Base-by-base conservation (phyloP, 225 moss, liverwort and hornwort genomes). In the Asterella californica region DNA sequence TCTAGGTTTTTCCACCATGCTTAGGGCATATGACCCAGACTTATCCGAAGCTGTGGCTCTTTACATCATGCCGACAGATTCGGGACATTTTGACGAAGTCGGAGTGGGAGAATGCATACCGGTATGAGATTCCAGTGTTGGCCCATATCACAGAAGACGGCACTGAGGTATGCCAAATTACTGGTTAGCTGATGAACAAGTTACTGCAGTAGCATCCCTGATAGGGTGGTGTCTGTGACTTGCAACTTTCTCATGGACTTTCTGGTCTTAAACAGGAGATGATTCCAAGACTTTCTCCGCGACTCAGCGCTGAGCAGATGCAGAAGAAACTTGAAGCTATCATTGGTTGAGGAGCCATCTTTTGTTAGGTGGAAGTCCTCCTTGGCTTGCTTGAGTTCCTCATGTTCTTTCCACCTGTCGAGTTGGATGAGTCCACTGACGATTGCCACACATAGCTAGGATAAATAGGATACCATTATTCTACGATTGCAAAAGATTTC, bases 101-200 rank as follows among this genome's bases (percentile, higher is more conserved):
- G 70, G 86, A 76, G 72, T 97, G 94, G 97, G 90, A 92, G 80
- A 87, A 88, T 62, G 81, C 83, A 25, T 92, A 93, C 71, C 91
- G 91, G 76, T 92, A 93, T 48, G 94, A 97, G 77, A 97, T 97
- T 83, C 97, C 97, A 62, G 93, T 97, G 48, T 83, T 97, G 77
- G 85, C 86, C 70, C 84, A 85, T 67, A 63, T 92, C 81, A 86
- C 82, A 84, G 85, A 82, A 15, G 91, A 93, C 74, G 84, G 89
- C 80, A 84, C 81, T n/a, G 94, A 93, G 93, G 97, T 97, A 84
- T 22, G n/a, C 9, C n/a, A 61, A 61, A 9, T 61, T 25, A 25
- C 61, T 61, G 61, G n/a, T 27, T 27, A 27, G 38, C 38, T 9
- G 71, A 46, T 46, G 25, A 25, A 12, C 46, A 71, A 22, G n/a